Evolutionary conservation across 495 filamentous ascomycete species (phyloP).

Genomic region (Trichoderma erinaceum): DNA sequence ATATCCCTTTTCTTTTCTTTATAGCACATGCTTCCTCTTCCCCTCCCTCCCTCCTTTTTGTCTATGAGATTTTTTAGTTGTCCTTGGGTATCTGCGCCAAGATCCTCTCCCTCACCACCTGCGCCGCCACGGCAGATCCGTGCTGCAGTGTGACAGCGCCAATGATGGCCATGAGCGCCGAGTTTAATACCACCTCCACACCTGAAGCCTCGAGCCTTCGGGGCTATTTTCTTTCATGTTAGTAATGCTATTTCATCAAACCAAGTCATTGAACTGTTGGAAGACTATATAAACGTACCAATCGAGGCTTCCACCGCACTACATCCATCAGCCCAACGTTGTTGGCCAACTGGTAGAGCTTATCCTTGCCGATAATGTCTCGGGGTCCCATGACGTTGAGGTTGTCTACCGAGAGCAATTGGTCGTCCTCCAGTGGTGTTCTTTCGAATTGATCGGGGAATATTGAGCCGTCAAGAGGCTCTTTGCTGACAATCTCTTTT

Average conservation of each 20-base stretch:
- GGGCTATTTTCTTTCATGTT: constrained; percentile 45
- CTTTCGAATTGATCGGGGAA: constrained; percentile 45
- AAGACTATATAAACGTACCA: constrained; percentile 47
- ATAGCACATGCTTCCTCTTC: not conserved
- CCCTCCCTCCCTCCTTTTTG: not conserved
- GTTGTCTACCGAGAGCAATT: constrained; percentile 64
- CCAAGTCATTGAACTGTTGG: not conserved
- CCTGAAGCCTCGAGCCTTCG: constrained; percentile 67
- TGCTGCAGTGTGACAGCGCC: constrained; percentile 82
- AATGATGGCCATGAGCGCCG: constrained; percentile 75
- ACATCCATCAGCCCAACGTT: constrained; percentile 66
- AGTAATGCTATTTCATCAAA: not conserved
- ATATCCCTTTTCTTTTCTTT: constrained; percentile 5
- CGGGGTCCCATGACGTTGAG: constrained; percentile 51
- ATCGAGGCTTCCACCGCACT: constrained; percentile 78
- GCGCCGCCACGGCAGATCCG: constrained; percentile 70
- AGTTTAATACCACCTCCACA: constrained; percentile 60
- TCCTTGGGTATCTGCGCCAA: constrained; percentile 40
- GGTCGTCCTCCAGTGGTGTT: constrained; percentile 64
- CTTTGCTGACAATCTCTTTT: constrained; percentile 16
- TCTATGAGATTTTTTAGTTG: constrained; percentile 4
- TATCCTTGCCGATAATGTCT: constrained; percentile 49
- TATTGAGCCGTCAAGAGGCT: constrained; percentile 22
- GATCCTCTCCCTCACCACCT: constrained; percentile 70
- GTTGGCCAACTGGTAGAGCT: constrained; percentile 58